A percentile compares a stretch with the other conserved stretches of the same genome.
Conservation (phyloP, 208 protist genomes). For the Crithidia acanthocephali region DNA sequence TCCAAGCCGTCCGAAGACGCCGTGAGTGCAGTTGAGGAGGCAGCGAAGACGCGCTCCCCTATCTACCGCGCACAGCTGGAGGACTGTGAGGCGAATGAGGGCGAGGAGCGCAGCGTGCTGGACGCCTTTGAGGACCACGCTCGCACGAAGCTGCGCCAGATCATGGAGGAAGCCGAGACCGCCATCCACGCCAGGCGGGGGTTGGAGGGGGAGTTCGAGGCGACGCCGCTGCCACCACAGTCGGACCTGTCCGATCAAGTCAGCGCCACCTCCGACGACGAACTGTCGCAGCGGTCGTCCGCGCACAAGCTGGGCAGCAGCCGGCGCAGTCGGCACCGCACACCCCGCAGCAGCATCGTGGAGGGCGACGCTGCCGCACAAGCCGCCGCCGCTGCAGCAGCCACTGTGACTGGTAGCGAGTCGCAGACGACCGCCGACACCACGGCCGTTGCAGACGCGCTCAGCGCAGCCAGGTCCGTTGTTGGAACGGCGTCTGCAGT, state of each 20-base stretch:
- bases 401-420: background rate
- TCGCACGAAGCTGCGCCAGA: conserved; percentile 32
- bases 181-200: conserved; percentile 37
- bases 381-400: conserved; percentile 4
- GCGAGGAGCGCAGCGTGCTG: conserved; percentile 49
- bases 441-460: background rate
- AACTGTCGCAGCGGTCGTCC: conserved; percentile 36
- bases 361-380: background rate
- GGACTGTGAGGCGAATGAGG: conserved; percentile 31
- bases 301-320: conserved; percentile 18
- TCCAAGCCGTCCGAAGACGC: background rate
- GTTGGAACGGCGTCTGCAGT: conserved; percentile 4
- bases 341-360: conserved; percentile 6
- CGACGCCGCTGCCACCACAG: conserved; percentile 39
- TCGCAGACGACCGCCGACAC: background rate
- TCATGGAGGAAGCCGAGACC: conserved; percentile 47
- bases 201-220: conserved; percentile 55
- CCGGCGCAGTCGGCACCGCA: conserved; percentile 18
- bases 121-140: conserved; percentile 42
- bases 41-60: background rate
- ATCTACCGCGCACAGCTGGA: conserved; percentile 19
- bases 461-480: background rate
- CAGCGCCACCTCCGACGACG: conserved; percentile 76
- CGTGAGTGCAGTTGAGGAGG: background rate
- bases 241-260: conserved; percentile 49